Conservation (phyloP, 768 basidiomycete genomes). For the Tulasnella sp. region DNA sequence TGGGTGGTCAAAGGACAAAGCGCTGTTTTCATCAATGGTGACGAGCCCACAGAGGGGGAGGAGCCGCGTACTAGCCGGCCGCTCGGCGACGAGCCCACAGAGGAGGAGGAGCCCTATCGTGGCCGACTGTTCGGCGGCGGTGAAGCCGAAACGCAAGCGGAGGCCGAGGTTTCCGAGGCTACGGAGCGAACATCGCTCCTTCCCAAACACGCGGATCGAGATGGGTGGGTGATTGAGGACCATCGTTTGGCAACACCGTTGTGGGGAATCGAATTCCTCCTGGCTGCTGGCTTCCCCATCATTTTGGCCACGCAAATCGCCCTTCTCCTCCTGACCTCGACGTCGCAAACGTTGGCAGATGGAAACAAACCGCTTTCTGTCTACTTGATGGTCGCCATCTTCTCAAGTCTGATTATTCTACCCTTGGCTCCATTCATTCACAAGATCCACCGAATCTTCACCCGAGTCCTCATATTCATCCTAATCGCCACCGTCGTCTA, state of each 20-base stretch:
- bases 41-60: conserved; percentile 19
- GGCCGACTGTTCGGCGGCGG: not conserved
- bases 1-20: not conserved
- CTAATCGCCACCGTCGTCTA: conserved; percentile 45
- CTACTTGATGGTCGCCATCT: conserved; percentile 45
- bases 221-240: not conserved
- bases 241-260: conserved; percentile 38
- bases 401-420: conserved; percentile 51
- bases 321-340: conserved; percentile 45
- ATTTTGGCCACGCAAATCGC: conserved; percentile 52
- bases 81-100: too few species aligned
- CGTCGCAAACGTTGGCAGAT: conserved; percentile 59
- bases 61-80: too few species aligned
- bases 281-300: conserved; percentile 52
- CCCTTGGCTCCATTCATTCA: conserved; percentile 64
- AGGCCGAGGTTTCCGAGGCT: conserved; percentile 31
- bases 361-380: conserved; percentile 53
- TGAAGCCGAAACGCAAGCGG: not conserved
- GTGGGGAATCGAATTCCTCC: conserved; percentile 59
- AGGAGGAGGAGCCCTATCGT: not conserved
- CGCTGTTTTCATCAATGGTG: not conserved
- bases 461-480: conserved; percentile 39
- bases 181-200: conserved; percentile 60
- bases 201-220: conserved; percentile 3
- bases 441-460: conserved; percentile 45